Base-by-base conservation (phyloP, 2,329 filamentous ascomycete species). In the Colletotrichum sp. region DNA sequence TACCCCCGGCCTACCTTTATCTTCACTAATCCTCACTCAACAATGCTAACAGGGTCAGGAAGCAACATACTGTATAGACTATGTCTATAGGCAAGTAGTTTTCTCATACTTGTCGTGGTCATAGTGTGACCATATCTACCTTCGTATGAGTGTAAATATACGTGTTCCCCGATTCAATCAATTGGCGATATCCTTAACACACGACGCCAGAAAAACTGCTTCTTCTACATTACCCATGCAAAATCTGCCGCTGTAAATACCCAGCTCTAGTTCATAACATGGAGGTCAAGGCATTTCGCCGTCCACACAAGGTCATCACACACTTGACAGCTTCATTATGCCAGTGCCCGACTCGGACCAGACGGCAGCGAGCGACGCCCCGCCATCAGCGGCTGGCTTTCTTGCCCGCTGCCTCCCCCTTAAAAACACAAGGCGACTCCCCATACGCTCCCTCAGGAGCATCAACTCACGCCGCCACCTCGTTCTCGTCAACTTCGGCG, bases 401-500 rank as follows among this genome's bases (percentile, higher is more conserved):
- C 13, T 44, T 19, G 36, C 19, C 52, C 32, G 39, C 29, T 19
- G 36, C 36, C 36, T 19, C 19, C 25, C 44, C 44, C 65, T 25
- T 6, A 59, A 59, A 76, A 49, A 64, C 49, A 75, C 25, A 49
- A 27, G 22, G 19, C 15, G 16, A 29, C 36, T 27, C 25, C 57
- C 29, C n/a, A 55, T 32, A 27, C 6, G n/a, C 59, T 32, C 30
- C 27, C n/a, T 62, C 27, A 5, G 13, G 13, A 29, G 29, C 12
- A 27, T 52, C n/a, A 8, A 13, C 25, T 62, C 72, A 76, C 44
- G 67, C 72, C n/a, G 64, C 70, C 15, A 69, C 71, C 34, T 83
- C 83, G 52, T 82, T 85, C 80, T 92, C 90, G 71, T 90, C 90
- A 66, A 87, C 89, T 75, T 90, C 89, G 8, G 85, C 84, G 16